Conservation (phyloP, 2,329 filamentous ascomycete genomes). For the Colletotrichum chlorophyti region DNA sequence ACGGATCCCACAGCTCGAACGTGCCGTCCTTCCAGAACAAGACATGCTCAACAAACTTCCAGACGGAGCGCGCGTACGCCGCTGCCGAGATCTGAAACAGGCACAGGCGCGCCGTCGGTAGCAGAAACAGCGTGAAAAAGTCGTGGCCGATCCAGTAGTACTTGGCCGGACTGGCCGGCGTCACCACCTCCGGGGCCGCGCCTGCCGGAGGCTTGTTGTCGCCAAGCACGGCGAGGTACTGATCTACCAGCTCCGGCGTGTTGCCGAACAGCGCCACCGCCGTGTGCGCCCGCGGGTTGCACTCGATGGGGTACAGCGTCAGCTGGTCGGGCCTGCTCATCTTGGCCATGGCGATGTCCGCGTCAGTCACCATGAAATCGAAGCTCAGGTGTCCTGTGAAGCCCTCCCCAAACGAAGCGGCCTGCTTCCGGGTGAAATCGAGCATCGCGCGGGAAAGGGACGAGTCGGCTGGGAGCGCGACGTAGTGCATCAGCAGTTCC, state of each 20-base stretch:
- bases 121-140: slow-evolving; percentile 57
- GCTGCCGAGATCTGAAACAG: not conserved
- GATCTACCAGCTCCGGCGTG: slow-evolving; percentile 53
- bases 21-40: slow-evolving; percentile 61
- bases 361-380: slow-evolving; percentile 69
- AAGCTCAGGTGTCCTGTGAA: slow-evolving; percentile 77
- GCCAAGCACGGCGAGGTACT: slow-evolving; percentile 58
- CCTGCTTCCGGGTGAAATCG: slow-evolving; percentile 67
- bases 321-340: slow-evolving; percentile 16
- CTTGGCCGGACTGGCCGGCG: slow-evolving; percentile 32
- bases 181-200: slow-evolving; percentile 1
- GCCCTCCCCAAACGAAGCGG: slow-evolving; percentile 50
- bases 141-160: slow-evolving; percentile 76
- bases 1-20: slow-evolving; percentile 60
- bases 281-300: slow-evolving; percentile 74
- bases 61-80: slow-evolving; percentile 27
- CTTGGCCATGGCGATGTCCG: slow-evolving; percentile 40
- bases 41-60: slow-evolving; percentile 44
- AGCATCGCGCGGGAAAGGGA: slow-evolving; percentile 66
- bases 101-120: slow-evolving; percentile 55
- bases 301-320: slow-evolving; percentile 71
- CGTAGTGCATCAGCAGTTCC: slow-evolving; percentile 72
- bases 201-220: slow-evolving; percentile 29
- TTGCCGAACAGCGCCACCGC: slow-evolving; percentile 66
- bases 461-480: slow-evolving; percentile 60